These are phyloP conservation scores for Selaginella tamariscina DNA, from an alignment of 75 land plant species.

Conservation along the genomic window DNA sequence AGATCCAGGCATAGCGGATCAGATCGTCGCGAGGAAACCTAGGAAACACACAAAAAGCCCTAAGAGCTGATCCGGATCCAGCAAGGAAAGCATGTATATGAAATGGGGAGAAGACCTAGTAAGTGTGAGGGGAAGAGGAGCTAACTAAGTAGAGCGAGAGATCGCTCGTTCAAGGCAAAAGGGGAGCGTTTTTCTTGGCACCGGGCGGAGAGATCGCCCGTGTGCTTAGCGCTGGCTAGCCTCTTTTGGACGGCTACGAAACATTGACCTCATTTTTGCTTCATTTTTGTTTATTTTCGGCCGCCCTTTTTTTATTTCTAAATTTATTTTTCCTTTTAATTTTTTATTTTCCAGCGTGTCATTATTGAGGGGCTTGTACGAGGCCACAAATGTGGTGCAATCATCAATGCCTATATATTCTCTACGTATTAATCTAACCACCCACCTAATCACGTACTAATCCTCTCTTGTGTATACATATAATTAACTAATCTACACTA, in stretches of 20 bases:
- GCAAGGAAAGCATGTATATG: neutral
- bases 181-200: slow-evolving; percentile 1
- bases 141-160: neutral
- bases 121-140: neutral
- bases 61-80: neutral
- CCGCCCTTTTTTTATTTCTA: neutral
- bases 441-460: no score
- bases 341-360: no score
- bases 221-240: neutral
- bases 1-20: neutral
- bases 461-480: no score
- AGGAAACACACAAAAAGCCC: slow-evolving; percentile 3
- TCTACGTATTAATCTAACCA: no score
- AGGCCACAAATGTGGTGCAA: no score
- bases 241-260: slow-evolving; percentile 3
- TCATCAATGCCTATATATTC: no score
- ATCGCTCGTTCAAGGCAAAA: neutral
- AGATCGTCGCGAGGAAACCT: neutral
- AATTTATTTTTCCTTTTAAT: neutral
- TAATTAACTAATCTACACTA: no score
- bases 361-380: no score
- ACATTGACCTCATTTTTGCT: neutral
- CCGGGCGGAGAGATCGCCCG: slow-evolving; percentile 2
- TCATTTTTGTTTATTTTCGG: neutral
- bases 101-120: neutral